A percentile compares a stretch with the other conserved stretches of the same genome.
Conservation (phyloP, 805 yeast species). For the Metahyphopichia silvanorum region DNA sequence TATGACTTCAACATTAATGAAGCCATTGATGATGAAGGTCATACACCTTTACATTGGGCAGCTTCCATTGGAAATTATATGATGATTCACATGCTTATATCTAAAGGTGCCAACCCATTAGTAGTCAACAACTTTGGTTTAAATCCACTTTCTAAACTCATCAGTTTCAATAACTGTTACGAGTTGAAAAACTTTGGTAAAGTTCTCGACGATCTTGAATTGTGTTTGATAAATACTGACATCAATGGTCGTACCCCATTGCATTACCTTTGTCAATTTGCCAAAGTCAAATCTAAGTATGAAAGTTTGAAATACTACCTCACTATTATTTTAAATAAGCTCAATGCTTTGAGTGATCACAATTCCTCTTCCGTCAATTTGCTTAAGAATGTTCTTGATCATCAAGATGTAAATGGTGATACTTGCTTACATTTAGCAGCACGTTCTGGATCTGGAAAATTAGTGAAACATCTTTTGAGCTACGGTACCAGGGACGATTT, state of each 20-base stretch:
- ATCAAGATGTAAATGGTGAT: slow-evolving; percentile 79
- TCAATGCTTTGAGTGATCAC: slow-evolving; percentile 45
- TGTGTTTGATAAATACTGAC: slow-evolving; percentile 78
- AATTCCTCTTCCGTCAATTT: slow-evolving; percentile 54
- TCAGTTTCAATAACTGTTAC: slow-evolving; percentile 84
- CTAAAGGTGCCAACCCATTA: slow-evolving; percentile 67
- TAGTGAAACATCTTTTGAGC: slow-evolving; percentile 77
- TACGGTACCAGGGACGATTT: slow-evolving; percentile 74
- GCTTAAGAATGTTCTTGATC: slow-evolving; percentile 61
- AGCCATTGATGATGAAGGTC: slow-evolving; percentile 90
- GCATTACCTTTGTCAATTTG: slow-evolving; percentile 78
- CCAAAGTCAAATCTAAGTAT: slow-evolving; percentile 61
- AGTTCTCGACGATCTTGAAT: slow-evolving; percentile 70
- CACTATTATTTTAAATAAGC: slow-evolving; percentile 69
- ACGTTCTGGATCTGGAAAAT: slow-evolving; percentile 60
- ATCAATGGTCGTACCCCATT: slow-evolving; percentile 69
- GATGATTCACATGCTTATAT: slow-evolving; percentile 70
- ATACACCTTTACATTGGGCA: slow-evolving; percentile 96
- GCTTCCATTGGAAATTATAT: slow-evolving; percentile 87
- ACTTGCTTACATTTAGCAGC: slow-evolving; percentile 82
- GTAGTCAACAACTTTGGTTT: slow-evolving; percentile 64
- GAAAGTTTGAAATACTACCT: slow-evolving; percentile 83
- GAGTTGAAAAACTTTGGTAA: slow-evolving; percentile 76
- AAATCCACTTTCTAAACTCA: slow-evolving; percentile 82
- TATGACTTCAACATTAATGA: slow-evolving; percentile 66